These are phyloP conservation scores for Rhododendron simsii DNA, from an alignment of 148 eudicot genomes.

Conservation along the genomic window DNA sequence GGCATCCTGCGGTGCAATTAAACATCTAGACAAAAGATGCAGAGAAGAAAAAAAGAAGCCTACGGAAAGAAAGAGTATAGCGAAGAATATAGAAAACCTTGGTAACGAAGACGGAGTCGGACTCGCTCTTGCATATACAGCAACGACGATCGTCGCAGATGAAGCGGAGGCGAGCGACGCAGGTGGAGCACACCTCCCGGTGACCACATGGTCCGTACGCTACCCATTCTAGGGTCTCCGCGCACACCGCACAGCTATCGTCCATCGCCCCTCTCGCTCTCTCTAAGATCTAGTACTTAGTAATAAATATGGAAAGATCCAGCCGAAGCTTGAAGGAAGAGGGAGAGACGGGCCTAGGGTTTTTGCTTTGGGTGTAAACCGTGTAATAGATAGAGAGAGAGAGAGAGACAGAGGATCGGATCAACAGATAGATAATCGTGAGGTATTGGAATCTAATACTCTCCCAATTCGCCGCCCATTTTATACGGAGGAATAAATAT, in stretches of 20 bases:
- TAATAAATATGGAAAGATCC: not conserved
- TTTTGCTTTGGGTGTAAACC: too few relatives aligned
- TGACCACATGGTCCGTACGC: constrained; percentile 87
- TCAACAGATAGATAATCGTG: not conserved
- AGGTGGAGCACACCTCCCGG: constrained; percentile 91
- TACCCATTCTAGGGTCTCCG: constrained; percentile 85
- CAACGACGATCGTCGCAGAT: constrained; percentile 88
- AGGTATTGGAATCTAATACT: not conserved
- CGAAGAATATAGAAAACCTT: constrained; percentile 40
- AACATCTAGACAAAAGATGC: not conserved
- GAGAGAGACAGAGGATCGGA: not conserved
- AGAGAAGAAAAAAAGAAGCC: not conserved
- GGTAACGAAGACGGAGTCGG: constrained; percentile 67
- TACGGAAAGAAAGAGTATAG: not conserved
- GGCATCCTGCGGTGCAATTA: not conserved
- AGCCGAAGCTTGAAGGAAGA: not conserved
- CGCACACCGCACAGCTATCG: constrained; percentile 93
- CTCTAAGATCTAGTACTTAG: not conserved
- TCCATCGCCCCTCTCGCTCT: constrained; percentile 40
- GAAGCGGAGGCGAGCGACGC: constrained; percentile 92
- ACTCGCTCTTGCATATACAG: constrained; percentile 80
- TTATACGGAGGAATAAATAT: not conserved
- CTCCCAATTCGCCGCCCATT: not conserved
- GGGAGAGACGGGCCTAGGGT: not conserved
- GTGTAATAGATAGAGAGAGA: too few relatives aligned